Evolutionary conservation across 2,329 filamentous ascomycete species (phyloP).

Genomic region (Eutypa lata): DNA sequence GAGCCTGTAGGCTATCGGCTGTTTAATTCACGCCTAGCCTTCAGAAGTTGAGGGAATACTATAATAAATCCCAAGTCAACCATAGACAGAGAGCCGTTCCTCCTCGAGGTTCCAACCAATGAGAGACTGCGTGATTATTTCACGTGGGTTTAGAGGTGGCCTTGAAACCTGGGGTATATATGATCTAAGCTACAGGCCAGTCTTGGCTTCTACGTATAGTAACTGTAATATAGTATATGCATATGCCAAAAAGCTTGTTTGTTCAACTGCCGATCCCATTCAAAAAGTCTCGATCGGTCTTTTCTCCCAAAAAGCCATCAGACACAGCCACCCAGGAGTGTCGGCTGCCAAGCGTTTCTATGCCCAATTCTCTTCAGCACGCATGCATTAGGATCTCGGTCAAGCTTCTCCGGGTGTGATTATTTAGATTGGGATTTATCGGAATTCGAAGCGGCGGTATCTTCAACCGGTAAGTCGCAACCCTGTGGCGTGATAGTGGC

Average conservation of each 20-base stretch:
- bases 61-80: background rate
- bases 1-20: too few relatives aligned
- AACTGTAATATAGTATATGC: too few relatives aligned
- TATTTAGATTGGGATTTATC: too few relatives aligned
- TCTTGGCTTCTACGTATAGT: background rate
- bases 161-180: background rate
- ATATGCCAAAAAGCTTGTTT: background rate
- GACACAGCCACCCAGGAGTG: background rate
- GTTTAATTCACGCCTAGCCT: too few relatives aligned
- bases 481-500: background rate
- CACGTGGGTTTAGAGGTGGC: background rate
- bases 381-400: too few relatives aligned
- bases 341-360: background rate
- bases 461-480: background rate
- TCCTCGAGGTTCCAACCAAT: background rate
- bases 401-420: too few relatives aligned
- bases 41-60: too few relatives aligned
- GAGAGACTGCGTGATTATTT: background rate
- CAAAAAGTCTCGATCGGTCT: background rate
- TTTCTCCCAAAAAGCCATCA: background rate
- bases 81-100: background rate
- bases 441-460: too few relatives aligned
- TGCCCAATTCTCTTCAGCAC: background rate
- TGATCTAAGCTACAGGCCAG: background rate
- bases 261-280: background rate